These are phyloP conservation scores for Solanum commersonii DNA, from an alignment of 257 asterid species.

Conservation along the genomic window DNA sequence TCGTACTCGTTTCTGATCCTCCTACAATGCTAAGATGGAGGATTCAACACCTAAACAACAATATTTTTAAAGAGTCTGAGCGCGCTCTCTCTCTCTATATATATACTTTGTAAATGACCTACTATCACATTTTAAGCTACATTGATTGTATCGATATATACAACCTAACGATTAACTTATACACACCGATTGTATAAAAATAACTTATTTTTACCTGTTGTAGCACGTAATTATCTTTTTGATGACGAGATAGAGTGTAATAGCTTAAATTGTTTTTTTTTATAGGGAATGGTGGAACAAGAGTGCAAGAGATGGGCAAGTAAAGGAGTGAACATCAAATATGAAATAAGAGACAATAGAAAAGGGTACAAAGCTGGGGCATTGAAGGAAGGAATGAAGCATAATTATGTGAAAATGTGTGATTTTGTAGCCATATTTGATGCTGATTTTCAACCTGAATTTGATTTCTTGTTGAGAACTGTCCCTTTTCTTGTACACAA, in stretches of 20 bases:
- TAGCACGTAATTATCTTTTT: background rate
- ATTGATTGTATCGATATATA: background rate
- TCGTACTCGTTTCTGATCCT: background rate
- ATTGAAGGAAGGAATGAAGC: slow-evolving; percentile 27
- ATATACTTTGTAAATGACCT: background rate
- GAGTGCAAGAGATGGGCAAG: slow-evolving; percentile 30
- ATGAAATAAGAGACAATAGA: slow-evolving; percentile 28
- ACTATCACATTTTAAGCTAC: background rate
- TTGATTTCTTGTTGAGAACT: slow-evolving; percentile 16
- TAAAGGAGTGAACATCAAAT: slow-evolving; percentile 22
- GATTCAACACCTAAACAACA: background rate
- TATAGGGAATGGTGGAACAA: slow-evolving; percentile 19
- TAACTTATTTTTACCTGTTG: background rate
- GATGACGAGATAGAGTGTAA: background rate
- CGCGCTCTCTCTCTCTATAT: too few relatives aligned
- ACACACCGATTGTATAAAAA: background rate
- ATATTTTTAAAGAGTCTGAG: background rate
- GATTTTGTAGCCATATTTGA: slow-evolving; percentile 29
- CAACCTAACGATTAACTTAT: background rate
- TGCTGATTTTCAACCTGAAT: slow-evolving; percentile 31
- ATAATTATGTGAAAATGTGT: slow-evolving; percentile 17
- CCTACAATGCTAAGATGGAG: background rate
- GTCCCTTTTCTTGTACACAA: slow-evolving; percentile 31
- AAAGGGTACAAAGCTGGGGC: slow-evolving; percentile 39
- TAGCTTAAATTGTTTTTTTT: background rate